These are phyloP conservation scores for Epichloe festucae DNA, from an alignment of 2,329 filamentous ascomycete genomes.

Conservation along the genomic window DNA sequence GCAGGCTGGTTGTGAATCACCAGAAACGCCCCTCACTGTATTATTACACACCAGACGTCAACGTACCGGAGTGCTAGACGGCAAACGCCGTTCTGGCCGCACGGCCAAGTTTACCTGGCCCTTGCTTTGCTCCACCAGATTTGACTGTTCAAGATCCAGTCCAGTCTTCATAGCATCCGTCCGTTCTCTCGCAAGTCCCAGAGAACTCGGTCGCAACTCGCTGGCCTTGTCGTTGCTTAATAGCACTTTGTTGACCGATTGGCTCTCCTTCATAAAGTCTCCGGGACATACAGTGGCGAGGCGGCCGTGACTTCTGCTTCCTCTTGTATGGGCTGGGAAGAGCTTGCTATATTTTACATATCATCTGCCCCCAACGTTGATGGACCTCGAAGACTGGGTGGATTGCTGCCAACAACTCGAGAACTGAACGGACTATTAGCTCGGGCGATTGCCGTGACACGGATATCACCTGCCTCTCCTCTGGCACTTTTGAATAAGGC, in stretches of 20 bases:
- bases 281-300: background rate
- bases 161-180: background rate
- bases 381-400: background rate
- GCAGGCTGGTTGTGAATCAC: background rate
- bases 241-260: background rate
- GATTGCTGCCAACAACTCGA: background rate
- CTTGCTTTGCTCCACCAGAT: background rate
- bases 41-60: background rate
- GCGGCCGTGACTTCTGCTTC: background rate
- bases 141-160: background rate
- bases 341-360: background rate
- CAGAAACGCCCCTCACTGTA: background rate
- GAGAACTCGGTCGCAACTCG: background rate
- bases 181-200: background rate
- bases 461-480: background rate
- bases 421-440: background rate
- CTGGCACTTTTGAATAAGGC: conserved; percentile 2
- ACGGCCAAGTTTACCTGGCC: background rate
- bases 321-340: background rate
- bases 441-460: conserved; percentile 1
- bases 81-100: background rate
- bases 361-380: background rate
- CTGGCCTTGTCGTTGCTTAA: background rate
- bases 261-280: too few relatives aligned
- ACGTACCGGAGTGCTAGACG: background rate